Evolutionary conservation across 2,329 filamentous ascomycete genomes (phyloP), one percentile per base, ranked within the genome.

Genomic region (Raffaelea ambrosiae): DNA sequence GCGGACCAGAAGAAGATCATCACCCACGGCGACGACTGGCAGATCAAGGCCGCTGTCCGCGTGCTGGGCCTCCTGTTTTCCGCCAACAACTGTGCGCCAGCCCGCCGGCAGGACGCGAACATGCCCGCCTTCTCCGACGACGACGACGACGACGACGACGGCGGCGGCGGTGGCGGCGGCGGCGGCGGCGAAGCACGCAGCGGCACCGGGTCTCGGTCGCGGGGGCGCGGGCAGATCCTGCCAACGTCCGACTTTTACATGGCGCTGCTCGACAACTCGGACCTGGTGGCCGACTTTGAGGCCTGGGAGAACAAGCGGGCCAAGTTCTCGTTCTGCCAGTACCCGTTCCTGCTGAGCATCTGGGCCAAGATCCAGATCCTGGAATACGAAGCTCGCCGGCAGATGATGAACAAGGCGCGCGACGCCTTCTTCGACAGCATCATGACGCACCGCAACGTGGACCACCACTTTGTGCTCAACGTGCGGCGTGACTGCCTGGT

Each of bases 361-460:
- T 90, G 88, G 71, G 85, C 89, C 23, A 96, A 96, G 65, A 95
- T 93, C 50, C 84, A 84, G 54, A 91, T 95, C 42, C 72, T 95
- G 57, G 88, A 95, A 59, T 79, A 94, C 58, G 90, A 96, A 63
- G 87, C 88, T 8, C 80, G 83, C 53, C 79, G 89, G 8, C 88
- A 95, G 63, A 95, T 95, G 89, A 83, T 88, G 59, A 81, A 80
- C 53, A 91, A 88, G 62, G 89, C 89, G 10, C 77, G 89, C 44
- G 87, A 95, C 60, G 88, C 89, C 3, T 95, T 95, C 63, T 94
- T 95, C 59, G 84, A 90, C 62, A 91, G 85, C 60, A 89, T 96
- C 55, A 75, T 94, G 65, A 86, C 77, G 31, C 79, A 81, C 44
- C 82, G 81, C 57, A 79, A 75, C 26, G 78, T 88, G 47, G 87